Evolutionary conservation across 352 stramenopile genomes (phyloP).

Genomic region (Aphanomyces euteiches): DNA sequence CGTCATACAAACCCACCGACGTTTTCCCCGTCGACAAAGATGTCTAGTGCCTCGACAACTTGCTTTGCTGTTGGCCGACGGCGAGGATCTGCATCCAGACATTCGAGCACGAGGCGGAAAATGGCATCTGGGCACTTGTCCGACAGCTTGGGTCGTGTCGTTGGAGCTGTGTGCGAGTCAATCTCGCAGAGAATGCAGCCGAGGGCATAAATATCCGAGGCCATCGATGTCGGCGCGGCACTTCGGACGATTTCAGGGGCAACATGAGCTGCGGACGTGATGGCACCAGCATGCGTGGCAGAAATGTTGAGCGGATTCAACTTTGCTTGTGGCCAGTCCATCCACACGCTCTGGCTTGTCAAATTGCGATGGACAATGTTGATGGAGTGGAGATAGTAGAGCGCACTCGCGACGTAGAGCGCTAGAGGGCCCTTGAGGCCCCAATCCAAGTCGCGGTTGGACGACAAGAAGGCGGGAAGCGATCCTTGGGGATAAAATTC

Average conservation of each 20-base stretch:
- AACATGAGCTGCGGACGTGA: background rate
- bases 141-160: background rate
- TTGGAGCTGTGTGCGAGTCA: background rate
- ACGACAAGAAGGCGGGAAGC: constrained; percentile 37
- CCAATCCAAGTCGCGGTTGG: background rate
- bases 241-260: background rate
- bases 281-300: background rate
- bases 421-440: constrained; percentile 10
- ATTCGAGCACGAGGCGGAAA: background rate
- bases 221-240: constrained; percentile 3
- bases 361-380: constrained; percentile 38
- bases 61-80: background rate
- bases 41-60: background rate
- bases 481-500: constrained; percentile 72
- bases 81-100: background rate
- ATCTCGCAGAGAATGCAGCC: constrained; percentile 14
- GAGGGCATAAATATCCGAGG: constrained; percentile 20
- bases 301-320: background rate
- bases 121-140: background rate
- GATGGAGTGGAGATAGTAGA: constrained; percentile 57
- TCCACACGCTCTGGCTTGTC: constrained; percentile 40
- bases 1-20: background rate
- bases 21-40: background rate
- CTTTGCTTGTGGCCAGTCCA: constrained; percentile 23
- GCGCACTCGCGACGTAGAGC: constrained; percentile 31